phyloP scores from a whole-genome alignment of 208 protist genomes.

The Trichomonas vaginalis region DNA sequence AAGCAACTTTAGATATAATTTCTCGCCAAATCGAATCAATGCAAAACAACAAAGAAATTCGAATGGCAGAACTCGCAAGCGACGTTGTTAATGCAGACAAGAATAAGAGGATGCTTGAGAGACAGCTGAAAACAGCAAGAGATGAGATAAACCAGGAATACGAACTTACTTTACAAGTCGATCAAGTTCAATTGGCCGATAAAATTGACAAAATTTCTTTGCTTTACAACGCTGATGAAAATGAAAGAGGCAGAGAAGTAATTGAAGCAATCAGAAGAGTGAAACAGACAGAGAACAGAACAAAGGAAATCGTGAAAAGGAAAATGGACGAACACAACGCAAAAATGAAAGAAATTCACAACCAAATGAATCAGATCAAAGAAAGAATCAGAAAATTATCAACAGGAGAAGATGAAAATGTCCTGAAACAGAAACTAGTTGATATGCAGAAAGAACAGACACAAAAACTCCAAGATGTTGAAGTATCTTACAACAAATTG shows the following conservation, averaged over 20 bases:
- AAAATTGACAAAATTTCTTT: neutral
- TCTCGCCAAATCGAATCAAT: neutral
- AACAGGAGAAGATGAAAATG: neutral
- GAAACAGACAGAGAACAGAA: neutral
- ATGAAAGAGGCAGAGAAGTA: neutral
- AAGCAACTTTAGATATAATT: neutral
- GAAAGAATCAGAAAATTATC: neutral
- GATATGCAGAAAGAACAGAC: neutral
- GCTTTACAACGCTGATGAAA: neutral
- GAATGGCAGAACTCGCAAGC: neutral
- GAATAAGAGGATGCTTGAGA: neutral
- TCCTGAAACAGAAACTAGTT: neutral
- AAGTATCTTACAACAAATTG: neutral
- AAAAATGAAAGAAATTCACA: neutral
- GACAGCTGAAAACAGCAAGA: neutral
- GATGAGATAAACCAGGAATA: neutral
- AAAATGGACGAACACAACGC: neutral
- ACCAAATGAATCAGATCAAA: neutral
- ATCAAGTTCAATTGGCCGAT: neutral
- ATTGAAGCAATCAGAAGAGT: neutral
- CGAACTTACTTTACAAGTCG: neutral
- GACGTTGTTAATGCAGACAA: neutral
- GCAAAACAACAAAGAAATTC: neutral
- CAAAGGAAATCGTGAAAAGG: neutral
- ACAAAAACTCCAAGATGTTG: neutral